Evolutionary conservation across 2,329 filamentous ascomycete genomes (phyloP).

Genomic region (Teratosphaeria pseudoeucalypti): DNA sequence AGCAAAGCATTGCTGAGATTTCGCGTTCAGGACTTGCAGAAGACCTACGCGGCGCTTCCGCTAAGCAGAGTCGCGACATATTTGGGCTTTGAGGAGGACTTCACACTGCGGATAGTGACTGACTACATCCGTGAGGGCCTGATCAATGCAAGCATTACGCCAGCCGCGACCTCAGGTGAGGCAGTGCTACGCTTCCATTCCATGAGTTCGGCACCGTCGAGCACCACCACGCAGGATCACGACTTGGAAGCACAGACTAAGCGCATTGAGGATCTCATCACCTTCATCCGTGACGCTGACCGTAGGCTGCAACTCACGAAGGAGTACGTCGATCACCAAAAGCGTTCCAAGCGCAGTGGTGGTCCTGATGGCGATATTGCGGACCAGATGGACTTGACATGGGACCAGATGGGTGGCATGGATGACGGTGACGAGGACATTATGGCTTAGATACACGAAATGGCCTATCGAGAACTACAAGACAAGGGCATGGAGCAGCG

Average conservation of each 20-base stretch:
- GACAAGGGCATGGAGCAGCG: neutral
- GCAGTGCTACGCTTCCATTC: conserved; percentile 46
- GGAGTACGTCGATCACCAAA: conserved; percentile 47
- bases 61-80: conserved; percentile 43
- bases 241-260: conserved; percentile 39
- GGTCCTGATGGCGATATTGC: conserved; percentile 25
- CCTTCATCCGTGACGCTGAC: conserved; percentile 45
- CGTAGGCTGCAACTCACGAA: conserved; percentile 46
- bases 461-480: neutral
- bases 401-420: conserved; percentile 7
- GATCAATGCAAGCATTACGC: conserved; percentile 42
- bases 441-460: conserved; percentile 14
- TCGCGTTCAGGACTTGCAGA: conserved; percentile 61
- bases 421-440: conserved; percentile 23
- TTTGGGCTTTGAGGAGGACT: conserved; percentile 40
- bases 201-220: conserved; percentile 3
- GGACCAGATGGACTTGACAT: conserved; percentile 27
- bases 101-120: conserved; percentile 43
- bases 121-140: conserved; percentile 43
- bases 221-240: conserved; percentile 11
- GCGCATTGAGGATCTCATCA: conserved; percentile 41
- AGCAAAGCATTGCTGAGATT: conserved; percentile 62
- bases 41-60: conserved; percentile 57
- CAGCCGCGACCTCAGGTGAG: conserved; percentile 26
- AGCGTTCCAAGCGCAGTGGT: conserved; percentile 34